These are phyloP conservation scores for Mucor lusitanicus DNA, from an alignment of 371 early-diverging fungal genomes.

Conservation along the genomic window DNA sequence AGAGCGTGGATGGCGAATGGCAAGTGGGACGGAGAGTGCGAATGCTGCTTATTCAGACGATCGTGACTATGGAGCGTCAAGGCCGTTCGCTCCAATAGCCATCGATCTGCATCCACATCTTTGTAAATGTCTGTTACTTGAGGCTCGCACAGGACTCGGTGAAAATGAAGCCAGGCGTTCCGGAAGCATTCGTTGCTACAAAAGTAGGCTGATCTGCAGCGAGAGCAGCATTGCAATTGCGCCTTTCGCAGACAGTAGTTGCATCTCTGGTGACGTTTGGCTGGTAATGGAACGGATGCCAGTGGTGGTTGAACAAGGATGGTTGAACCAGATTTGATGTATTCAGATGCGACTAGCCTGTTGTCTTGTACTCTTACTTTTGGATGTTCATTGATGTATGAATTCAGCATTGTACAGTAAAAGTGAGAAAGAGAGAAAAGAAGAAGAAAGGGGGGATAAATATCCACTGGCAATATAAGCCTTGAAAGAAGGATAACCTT, in stretches of 20 bases:
- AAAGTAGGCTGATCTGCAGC: conserved; percentile 50
- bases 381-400: conserved; percentile 9
- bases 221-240: conserved; percentile 49
- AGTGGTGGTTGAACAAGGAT: conserved; percentile 35
- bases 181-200: conserved; percentile 50
- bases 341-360: conserved; percentile 12
- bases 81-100: conserved; percentile 46
- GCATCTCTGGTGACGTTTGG: conserved; percentile 43
- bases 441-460: conserved; percentile 2
- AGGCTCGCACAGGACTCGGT: conserved; percentile 44
- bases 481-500: neutral
- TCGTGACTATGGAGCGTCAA: conserved; percentile 49
- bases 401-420: conserved; percentile 3
- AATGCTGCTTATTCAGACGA: conserved; percentile 51
- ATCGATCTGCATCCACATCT: conserved; percentile 45
- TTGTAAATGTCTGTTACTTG: conserved; percentile 40
- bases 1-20: conserved; percentile 41
- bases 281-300: conserved; percentile 43
- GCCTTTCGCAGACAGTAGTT: conserved; percentile 45
- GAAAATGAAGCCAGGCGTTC: conserved; percentile 50
- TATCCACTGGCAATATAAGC: neutral
- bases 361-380: conserved; percentile 5
- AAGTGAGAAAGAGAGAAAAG: neutral
- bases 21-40: conserved; percentile 45
- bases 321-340: conserved; percentile 26